A percentile compares a stretch with the other conserved stretches of the same genome.
Evolutionary conservation across 345 rosid genomes (phyloP).

Genomic region (Gossypium mustelinum): DNA sequence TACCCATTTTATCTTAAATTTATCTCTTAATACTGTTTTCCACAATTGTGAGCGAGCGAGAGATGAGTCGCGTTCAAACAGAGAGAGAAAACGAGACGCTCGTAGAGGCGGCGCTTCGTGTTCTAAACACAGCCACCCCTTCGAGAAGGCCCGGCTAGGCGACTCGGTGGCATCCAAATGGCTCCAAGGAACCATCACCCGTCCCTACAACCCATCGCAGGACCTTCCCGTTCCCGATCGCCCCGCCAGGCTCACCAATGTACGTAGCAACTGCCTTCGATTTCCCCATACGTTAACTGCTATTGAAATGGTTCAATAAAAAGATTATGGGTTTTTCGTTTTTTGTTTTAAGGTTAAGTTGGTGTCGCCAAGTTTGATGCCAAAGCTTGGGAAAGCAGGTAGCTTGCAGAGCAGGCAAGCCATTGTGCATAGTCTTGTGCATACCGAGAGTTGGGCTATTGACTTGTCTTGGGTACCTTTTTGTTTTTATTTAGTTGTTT

Average conservation of each 20-base stretch:
- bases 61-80: constrained; percentile 14
- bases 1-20: no score
- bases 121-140: constrained; percentile 74
- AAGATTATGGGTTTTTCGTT: neutral
- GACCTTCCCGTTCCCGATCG: constrained; percentile 64
- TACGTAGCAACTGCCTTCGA: constrained; percentile 4
- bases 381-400: constrained; percentile 89
- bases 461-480: constrained; percentile 77
- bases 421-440: constrained; percentile 84
- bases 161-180: constrained; percentile 63
- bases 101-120: constrained; percentile 63
- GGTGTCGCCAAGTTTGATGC: constrained; percentile 86
- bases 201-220: constrained; percentile 43
- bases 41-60: neutral
- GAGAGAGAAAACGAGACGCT: constrained; percentile 47
- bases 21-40: no score
- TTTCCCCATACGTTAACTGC: neutral
- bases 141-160: constrained; percentile 73
- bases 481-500: neutral
- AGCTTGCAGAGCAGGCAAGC: constrained; percentile 93
- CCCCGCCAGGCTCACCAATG: constrained; percentile 74
- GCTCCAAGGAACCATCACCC: constrained; percentile 66
- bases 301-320: neutral
- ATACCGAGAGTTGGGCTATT: constrained; percentile 91
- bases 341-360: constrained; percentile 53